Evolutionary conservation across 331 rosid genomes (phyloP).

Genomic region (Pyrus hybrid): DNA sequence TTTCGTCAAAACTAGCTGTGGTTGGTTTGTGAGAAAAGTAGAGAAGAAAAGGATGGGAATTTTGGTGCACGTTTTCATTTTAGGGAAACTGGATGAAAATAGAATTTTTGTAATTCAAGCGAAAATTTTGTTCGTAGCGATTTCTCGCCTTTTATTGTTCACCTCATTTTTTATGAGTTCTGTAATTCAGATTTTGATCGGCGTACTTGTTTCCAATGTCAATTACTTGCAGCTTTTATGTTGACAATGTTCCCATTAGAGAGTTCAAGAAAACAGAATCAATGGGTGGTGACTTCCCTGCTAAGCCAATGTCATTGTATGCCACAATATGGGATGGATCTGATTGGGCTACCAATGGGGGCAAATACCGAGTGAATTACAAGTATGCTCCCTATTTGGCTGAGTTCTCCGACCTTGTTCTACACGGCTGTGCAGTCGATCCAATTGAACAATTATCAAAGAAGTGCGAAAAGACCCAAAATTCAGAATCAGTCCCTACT

Average conservation of each 20-base stretch:
- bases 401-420: constrained; percentile 61
- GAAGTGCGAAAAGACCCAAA: constrained; percentile 41
- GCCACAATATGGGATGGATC: constrained; percentile 99
- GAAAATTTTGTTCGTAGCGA: not conserved
- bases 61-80: not conserved
- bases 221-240: constrained; percentile 61
- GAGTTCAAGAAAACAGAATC: constrained; percentile 62
- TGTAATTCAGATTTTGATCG: not conserved
- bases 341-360: constrained; percentile 96
- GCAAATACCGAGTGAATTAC: constrained; percentile 82
- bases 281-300: constrained; percentile 86
- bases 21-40: constrained; percentile 4
- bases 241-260: constrained; percentile 79
- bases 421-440: constrained; percentile 84
- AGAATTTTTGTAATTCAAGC: not conserved
- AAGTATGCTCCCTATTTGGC: constrained; percentile 83
- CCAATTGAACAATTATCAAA: constrained; percentile 52
- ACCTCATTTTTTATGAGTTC: not conserved
- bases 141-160: not conserved
- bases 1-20: constrained; percentile 36
- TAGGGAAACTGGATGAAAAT: not conserved
- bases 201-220: not conserved
- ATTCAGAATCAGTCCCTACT: constrained; percentile 37
- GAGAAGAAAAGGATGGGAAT: not conserved
- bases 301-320: constrained; percentile 89